Evolutionary conservation across 2,329 filamentous ascomycete species (phyloP), one percentile per base, ranked within the genome.

Genomic region (Orbilia blumenaviensis): DNA sequence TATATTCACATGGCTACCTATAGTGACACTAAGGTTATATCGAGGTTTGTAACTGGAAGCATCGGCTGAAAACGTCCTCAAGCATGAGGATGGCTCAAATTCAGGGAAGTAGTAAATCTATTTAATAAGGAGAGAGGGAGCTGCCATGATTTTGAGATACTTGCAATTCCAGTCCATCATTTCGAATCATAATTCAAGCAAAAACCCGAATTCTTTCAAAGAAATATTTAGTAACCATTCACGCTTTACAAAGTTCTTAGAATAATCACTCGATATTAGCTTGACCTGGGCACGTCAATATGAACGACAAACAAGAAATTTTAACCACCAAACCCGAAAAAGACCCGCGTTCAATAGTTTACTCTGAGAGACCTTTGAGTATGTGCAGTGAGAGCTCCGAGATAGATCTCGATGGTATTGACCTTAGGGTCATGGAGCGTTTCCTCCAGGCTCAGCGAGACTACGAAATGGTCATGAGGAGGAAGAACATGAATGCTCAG

Each of bases 401-500:
- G 1, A 48, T 42, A 29, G 66, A 68, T 14, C 14, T 68, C 12
- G 52, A 27, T 3, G 52, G 52, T 4, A 32, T 68, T 16, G 52
- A 68, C 32, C 66, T 54, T 14, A 60, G 52, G 32, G 66, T 68
- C 29, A 42, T 61, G n/a, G 52, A 68, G 25, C 38, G 66, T 1
- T 68, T 58, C 25, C n/a, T 41, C 12, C 66, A 68, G 52, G 54
- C 32, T 2, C 66, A 68, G 8, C 32, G 66, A 52, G 54, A 68
- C 54, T 61, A 68, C 29, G 66, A 68, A 36, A 61, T 68, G n/a
- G 42, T 48, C 1, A 61, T 68, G 56, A 54, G 56, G 16, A 56
- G 52, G 32, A 71, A 71, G 12, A 50, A 21, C 7, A 16, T 44
- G 36, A 61, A 56, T 25, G 23, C 36, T 25, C 54, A 10, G 32